A percentile compares a stretch with the other conserved stretches of the same genome.
These are phyloP conservation scores for Jacaranda mimosifolia DNA, from an alignment of 257 asterid species.

Conservation along the genomic window DNA sequence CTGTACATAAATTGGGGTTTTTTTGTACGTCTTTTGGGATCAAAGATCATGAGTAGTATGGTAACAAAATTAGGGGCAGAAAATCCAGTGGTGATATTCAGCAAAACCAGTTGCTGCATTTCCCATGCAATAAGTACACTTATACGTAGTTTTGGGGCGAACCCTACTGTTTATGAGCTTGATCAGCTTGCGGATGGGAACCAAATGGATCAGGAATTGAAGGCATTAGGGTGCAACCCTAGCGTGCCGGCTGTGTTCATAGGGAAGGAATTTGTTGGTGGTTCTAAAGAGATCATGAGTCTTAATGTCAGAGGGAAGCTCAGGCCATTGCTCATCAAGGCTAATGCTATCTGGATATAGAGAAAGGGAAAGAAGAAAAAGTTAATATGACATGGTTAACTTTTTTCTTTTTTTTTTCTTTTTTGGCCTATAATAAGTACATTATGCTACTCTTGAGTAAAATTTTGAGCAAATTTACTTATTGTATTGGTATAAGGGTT, in stretches of 20 bases:
- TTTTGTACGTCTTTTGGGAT: not conserved
- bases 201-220: conserved; percentile 55
- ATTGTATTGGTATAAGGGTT: not conserved
- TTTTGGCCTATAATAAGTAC: not conserved
- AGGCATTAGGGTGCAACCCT: conserved; percentile 61
- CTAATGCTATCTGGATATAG: conserved; percentile 66
- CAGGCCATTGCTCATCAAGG: conserved; percentile 59
- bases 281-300: conserved; percentile 69
- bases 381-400: not conserved
- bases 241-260: conserved; percentile 68
- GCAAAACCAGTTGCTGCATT: conserved; percentile 62
- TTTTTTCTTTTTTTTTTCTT: not conserved
- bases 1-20: no score
- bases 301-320: conserved; percentile 57
- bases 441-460: no score
- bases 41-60: conserved; percentile 49
- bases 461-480: conserved; percentile 22
- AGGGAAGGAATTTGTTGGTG: conserved; percentile 58
- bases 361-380: not conserved
- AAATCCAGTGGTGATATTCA: conserved; percentile 67
- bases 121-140: conserved; percentile 53
- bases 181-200: conserved; percentile 50
- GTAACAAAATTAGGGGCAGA: conserved; percentile 50
- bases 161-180: conserved; percentile 55
- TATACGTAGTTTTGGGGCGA: conserved; percentile 60